These are phyloP conservation scores for Vinca minor DNA, from an alignment of 257 asterid genomes.

Conservation along the genomic window DNA sequence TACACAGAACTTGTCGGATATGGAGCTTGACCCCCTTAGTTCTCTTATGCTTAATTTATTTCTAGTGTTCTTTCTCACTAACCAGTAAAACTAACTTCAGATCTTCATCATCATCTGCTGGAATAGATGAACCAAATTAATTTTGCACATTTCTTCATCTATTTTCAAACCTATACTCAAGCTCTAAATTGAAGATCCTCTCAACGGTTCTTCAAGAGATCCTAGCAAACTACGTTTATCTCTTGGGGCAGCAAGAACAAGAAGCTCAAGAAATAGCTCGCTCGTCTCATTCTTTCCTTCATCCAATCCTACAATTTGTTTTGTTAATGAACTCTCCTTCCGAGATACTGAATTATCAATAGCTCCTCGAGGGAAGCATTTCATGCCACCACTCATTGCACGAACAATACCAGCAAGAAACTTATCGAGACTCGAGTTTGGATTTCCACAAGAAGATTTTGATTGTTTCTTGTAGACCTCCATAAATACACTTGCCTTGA, in stretches of 20 bases:
- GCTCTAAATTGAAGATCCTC: constrained; percentile 26
- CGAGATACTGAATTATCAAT: constrained; percentile 67
- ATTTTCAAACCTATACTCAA: constrained; percentile 43
- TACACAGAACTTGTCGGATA: constrained; percentile 67
- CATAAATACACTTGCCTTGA: constrained; percentile 65
- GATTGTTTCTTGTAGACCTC: constrained; percentile 74
- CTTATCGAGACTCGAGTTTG: constrained; percentile 56
- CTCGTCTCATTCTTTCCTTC: constrained; percentile 49
- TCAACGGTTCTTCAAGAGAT: too few relatives aligned
- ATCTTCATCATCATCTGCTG: constrained; percentile 56
- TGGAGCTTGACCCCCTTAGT: too few relatives aligned
- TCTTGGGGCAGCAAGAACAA: too few relatives aligned
- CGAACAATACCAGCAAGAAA: constrained; percentile 84
- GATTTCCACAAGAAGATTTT: constrained; percentile 45
- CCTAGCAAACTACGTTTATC: too few relatives aligned
- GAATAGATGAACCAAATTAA: constrained; percentile 23
- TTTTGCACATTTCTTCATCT: constrained; percentile 27
- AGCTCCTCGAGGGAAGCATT: too few relatives aligned
- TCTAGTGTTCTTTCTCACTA: constrained; percentile 77
- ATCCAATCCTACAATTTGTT: constrained; percentile 76
- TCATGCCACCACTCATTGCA: constrained; percentile 57
- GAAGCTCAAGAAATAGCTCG: too few relatives aligned
- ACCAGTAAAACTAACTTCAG: constrained; percentile 58
- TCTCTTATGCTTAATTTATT: constrained; percentile 62
- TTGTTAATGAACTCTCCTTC: constrained; percentile 71